Evolutionary conservation across 73 alveolate species (phyloP).

Genomic region (Symbiodinium natans): DNA sequence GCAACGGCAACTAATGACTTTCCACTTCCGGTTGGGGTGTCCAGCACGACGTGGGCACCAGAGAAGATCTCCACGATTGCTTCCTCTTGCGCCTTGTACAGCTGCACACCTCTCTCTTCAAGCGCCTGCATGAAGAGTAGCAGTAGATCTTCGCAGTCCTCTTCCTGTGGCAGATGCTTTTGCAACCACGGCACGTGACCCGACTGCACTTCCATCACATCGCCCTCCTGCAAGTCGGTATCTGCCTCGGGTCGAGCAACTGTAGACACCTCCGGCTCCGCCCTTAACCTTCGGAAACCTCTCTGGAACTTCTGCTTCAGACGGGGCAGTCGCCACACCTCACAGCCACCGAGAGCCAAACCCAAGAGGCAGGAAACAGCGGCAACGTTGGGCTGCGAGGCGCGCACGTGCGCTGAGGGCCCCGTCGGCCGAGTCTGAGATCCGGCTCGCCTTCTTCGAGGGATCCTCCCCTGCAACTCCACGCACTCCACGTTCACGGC

Average conservation of each 20-base stretch:
- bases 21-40: conserved; percentile 91
- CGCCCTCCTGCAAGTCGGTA: neutral
- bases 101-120: conserved; percentile 51
- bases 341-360: too few relatives aligned
- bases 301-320: too few relatives aligned
- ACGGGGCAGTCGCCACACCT: too few relatives aligned
- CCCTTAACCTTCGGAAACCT: too few relatives aligned
- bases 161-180: neutral
- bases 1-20: conserved; percentile 77
- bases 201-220: neutral
- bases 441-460: neutral
- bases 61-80: conserved; percentile 69
- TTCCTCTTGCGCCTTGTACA: conserved; percentile 1
- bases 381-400: too few relatives aligned
- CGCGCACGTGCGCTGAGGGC: too few relatives aligned
- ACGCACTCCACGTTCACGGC: too few relatives aligned
- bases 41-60: conserved; percentile 66
- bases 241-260: neutral
- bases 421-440: neutral
- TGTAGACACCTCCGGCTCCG: too few relatives aligned
- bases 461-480: too few relatives aligned
- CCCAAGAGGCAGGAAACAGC: too few relatives aligned
- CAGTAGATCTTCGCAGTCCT: neutral
- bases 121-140: conserved; percentile 53
- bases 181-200: neutral